Conservation (phyloP, 495 filamentous ascomycete species). For the Beverwykella pulmonaria region DNA sequence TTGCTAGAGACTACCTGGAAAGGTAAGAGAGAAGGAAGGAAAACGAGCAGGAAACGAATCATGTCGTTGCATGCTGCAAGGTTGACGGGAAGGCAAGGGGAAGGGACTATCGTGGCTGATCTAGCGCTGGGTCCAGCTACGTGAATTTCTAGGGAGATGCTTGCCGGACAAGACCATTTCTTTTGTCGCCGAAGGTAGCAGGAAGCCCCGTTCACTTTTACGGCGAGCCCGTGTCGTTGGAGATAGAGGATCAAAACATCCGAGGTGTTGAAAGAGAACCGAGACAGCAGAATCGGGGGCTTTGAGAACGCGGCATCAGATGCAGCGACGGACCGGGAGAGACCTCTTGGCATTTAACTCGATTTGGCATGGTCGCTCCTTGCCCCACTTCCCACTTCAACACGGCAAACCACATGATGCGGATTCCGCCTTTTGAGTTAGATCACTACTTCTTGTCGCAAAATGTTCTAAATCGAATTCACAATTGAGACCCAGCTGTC, state of each 20-base stretch:
- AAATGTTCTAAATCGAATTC: too few relatives aligned
- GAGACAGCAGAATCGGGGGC: background rate
- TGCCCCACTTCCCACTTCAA: background rate
- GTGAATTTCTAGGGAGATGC: conserved; percentile 8
- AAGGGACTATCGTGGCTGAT: background rate
- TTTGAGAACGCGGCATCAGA: background rate
- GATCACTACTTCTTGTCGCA: too few relatives aligned
- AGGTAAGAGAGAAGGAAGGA: background rate
- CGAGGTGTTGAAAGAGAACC: background rate
- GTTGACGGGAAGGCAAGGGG: background rate
- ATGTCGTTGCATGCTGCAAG: background rate
- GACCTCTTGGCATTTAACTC: background rate
- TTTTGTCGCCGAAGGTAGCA: background rate
- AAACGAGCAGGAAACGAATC: background rate
- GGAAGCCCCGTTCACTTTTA: background rate
- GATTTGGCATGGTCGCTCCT: background rate
- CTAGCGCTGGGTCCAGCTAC: conserved; percentile 17
- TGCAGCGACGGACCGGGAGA: background rate
- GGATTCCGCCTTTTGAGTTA: background rate
- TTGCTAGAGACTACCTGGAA: background rate
- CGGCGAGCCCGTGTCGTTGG: too few relatives aligned
- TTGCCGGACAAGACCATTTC: too few relatives aligned
- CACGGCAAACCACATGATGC: background rate
- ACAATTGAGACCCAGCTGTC: too few relatives aligned
- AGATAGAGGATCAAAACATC: background rate